These are phyloP conservation scores for Globisporangium uncinulatum DNA, from an alignment of 352 stramenopile genomes.

Conservation along the genomic window DNA sequence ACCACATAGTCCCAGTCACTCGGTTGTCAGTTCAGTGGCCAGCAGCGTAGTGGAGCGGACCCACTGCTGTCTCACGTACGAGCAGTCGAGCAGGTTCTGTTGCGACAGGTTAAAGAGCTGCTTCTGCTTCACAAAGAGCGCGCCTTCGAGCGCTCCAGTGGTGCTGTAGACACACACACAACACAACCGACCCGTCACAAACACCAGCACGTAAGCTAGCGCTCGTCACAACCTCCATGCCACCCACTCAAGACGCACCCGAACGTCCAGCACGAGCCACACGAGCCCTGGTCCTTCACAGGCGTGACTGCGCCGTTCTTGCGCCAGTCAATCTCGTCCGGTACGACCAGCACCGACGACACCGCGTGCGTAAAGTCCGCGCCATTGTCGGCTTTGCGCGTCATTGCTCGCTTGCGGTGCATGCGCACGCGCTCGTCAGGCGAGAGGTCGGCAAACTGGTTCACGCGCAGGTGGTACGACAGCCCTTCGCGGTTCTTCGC, in stretches of 20 bases:
- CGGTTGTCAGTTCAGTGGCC: background rate
- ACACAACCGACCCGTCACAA: too few relatives aligned
- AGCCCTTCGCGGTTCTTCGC: slow-evolving; percentile 78
- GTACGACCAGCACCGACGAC: slow-evolving; percentile 28
- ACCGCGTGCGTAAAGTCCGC: slow-evolving; percentile 38
- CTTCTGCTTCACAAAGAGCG: slow-evolving; percentile 61
- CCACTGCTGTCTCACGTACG: too few relatives aligned
- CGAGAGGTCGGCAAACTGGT: slow-evolving; percentile 80
- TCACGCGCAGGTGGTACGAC: slow-evolving; percentile 72
- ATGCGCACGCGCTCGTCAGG: slow-evolving; percentile 57
- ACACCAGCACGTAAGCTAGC: too few relatives aligned
- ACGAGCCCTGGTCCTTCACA: slow-evolving; percentile 90
- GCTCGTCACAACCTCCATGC: background rate
- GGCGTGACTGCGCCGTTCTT: slow-evolving; percentile 80
- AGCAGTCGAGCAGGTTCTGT: slow-evolving; percentile 90
- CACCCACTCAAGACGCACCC: slow-evolving; percentile 24
- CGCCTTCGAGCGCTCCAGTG: slow-evolving; percentile 74
- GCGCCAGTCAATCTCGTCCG: slow-evolving; percentile 85
- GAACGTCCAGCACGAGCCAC: slow-evolving; percentile 92
- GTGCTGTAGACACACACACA: slow-evolving; percentile 38
- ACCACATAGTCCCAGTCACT: background rate
- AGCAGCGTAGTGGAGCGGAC: too few relatives aligned
- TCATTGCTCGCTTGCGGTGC: slow-evolving; percentile 33
- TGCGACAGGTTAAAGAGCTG: slow-evolving; percentile 83
- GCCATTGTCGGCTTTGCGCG: slow-evolving; percentile 59